These are phyloP conservation scores for Fraxinus albicans DNA, from an alignment of 305 asterid species.

Conservation along the genomic window DNA sequence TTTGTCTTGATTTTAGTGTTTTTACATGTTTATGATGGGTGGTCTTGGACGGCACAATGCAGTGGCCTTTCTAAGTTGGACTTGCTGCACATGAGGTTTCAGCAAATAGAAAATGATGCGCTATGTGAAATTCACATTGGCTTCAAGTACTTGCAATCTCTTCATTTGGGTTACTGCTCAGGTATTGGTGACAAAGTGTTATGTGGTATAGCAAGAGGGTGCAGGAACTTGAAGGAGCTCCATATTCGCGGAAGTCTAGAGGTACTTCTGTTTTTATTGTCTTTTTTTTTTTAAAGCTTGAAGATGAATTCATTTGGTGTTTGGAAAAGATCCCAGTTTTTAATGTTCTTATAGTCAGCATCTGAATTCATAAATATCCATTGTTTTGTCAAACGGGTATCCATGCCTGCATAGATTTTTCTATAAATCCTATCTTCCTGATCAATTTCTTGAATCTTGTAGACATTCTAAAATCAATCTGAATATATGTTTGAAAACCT, in stretches of 20 bases:
- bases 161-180: slow-evolving; percentile 84
- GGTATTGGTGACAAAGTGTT: slow-evolving; percentile 74
- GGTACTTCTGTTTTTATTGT: slow-evolving; percentile 32
- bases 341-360: too few species aligned
- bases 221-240: slow-evolving; percentile 71
- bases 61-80: slow-evolving; percentile 75
- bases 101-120: slow-evolving; percentile 37
- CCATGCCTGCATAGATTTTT: background rate
- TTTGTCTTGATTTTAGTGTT: background rate
- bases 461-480: background rate
- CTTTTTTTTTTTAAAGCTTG: too few species aligned
- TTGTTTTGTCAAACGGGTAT: too few species aligned
- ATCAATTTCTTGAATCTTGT: background rate
- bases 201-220: slow-evolving; percentile 70
- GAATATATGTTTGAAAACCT: background rate
- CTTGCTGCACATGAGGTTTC: slow-evolving; percentile 25
- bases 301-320: too few species aligned
- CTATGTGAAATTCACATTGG: slow-evolving; percentile 73
- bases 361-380: too few species aligned
- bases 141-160: slow-evolving; percentile 84
- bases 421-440: background rate
- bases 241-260: slow-evolving; percentile 82
- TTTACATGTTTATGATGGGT: background rate
- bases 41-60: slow-evolving; percentile 31
- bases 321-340: too few species aligned